Evolutionary conservation across 768 basidiomycete genomes (phyloP).

Genomic region (Lentinula lateritia): DNA sequence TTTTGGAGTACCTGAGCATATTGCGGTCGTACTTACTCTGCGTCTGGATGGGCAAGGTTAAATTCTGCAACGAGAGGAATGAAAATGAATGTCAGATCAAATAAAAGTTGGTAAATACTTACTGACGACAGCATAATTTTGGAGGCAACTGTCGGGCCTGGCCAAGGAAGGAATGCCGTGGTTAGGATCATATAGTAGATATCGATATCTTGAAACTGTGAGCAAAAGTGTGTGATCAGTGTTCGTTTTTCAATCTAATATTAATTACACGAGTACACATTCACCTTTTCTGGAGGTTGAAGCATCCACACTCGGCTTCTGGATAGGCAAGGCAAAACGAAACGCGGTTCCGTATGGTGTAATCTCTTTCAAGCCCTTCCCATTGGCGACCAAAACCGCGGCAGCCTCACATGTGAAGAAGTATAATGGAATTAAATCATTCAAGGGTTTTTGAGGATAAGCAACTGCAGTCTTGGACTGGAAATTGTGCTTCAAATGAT

Average conservation of each 20-base stretch:
- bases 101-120: neutral
- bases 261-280: neutral
- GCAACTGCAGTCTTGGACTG: neutral
- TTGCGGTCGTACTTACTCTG: neutral
- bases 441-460: neutral
- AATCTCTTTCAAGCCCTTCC: neutral
- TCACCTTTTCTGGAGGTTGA: too few species aligned
- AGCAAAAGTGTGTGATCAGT: too few species aligned
- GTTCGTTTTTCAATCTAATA: too few species aligned
- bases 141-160: neutral
- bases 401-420: neutral
- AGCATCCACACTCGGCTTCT: neutral
- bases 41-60: neutral
- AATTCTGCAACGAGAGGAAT: neutral
- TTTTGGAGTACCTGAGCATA: neutral
- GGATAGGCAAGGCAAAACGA: neutral
- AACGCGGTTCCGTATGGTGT: neutral
- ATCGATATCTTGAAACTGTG: neutral
- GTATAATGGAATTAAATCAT: neutral
- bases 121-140: neutral
- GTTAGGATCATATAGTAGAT: neutral
- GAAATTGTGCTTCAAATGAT: too few species aligned
- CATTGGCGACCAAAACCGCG: neutral
- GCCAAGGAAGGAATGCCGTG: neutral
- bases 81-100: neutral